phyloP scores from a whole-genome alignment of 2,329 filamentous ascomycete genomes.

The Boeremia lycopersici region DNA sequence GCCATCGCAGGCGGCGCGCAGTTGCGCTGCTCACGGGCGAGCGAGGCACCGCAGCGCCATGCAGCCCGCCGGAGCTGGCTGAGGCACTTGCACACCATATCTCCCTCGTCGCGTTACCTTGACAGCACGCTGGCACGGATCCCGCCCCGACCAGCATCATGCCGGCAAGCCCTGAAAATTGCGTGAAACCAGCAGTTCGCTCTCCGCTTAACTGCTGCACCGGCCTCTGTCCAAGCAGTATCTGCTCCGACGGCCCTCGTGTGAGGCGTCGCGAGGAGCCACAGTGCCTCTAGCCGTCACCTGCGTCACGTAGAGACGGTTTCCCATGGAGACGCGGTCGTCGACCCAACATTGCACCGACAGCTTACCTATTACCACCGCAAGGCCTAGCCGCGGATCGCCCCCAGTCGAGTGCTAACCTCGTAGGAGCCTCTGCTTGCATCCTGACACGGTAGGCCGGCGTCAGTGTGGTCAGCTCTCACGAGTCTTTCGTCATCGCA shows the following conservation, averaged over 20 bases:
- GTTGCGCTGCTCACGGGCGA: slow-evolving; percentile 14
- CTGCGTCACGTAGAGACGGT: slow-evolving; percentile 33
- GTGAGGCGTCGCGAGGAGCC: slow-evolving; percentile 12
- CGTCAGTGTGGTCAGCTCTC: slow-evolving; percentile 27
- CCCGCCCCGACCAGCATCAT: slow-evolving; percentile 30
- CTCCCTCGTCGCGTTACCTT: slow-evolving; percentile 27
- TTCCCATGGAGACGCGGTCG: slow-evolving; percentile 32
- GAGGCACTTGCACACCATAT: slow-evolving; percentile 19
- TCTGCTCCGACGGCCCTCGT: slow-evolving; percentile 18
- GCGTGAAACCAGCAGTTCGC: slow-evolving; percentile 35
- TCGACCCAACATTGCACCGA: slow-evolving; percentile 14
- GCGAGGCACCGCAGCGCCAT: slow-evolving; percentile 16
- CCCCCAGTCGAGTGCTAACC: slow-evolving; percentile 2
- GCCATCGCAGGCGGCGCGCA: neutral
- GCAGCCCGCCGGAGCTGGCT: slow-evolving; percentile 19
- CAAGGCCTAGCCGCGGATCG: slow-evolving; percentile 22
- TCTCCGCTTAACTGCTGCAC: slow-evolving; percentile 31
- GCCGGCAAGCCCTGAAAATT: slow-evolving; percentile 26
- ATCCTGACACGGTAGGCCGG: slow-evolving; percentile 20
- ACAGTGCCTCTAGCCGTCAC: slow-evolving; percentile 18
- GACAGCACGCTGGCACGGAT: slow-evolving; percentile 31
- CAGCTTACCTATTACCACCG: slow-evolving; percentile 15
- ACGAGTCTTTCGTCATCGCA: slow-evolving; percentile 39
- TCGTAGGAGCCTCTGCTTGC: slow-evolving; percentile 23
- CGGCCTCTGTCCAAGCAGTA: slow-evolving; percentile 20